These are phyloP conservation scores for Rhododendron molle DNA, from an alignment of 148 eudicot species.

Conservation along the genomic window DNA sequence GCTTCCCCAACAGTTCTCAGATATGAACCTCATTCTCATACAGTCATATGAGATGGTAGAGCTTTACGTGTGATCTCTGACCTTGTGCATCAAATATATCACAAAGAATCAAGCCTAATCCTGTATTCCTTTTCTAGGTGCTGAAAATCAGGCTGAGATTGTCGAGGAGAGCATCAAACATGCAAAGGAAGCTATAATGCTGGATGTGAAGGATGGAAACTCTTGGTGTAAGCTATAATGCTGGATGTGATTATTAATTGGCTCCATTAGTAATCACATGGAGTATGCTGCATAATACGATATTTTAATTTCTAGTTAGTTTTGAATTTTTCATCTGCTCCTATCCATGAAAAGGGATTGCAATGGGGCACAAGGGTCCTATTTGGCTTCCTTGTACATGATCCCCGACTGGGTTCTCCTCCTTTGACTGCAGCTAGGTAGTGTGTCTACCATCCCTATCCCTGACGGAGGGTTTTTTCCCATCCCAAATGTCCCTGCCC, in stretches of 20 bases:
- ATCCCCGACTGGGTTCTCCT: background rate
- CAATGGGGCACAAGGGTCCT: background rate
- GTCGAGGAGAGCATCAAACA: conserved; percentile 81
- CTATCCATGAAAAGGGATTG: background rate
- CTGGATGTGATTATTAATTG: background rate
- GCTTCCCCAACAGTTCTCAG: background rate
- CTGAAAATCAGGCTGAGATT: conserved; percentile 59
- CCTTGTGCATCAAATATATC: background rate
- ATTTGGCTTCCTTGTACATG: background rate
- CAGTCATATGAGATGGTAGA: background rate
- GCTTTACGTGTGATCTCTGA: background rate
- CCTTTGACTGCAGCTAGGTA: background rate
- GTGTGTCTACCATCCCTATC: background rate
- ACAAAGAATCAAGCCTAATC: background rate
- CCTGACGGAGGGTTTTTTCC: background rate
- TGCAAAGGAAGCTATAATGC: conserved; percentile 81
- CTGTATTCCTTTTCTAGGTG: conserved; percentile 39
- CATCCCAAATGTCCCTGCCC: background rate
- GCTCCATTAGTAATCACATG: background rate
- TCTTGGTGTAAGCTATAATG: conserved; percentile 80
- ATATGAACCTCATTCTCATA: background rate
- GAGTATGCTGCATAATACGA: background rate
- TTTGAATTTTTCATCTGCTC: background rate
- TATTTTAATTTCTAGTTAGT: background rate
- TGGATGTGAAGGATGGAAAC: conserved; percentile 90